Base-by-base conservation (phyloP, 306 rosid genomes). In the Dalbergia cultrata region DNA sequence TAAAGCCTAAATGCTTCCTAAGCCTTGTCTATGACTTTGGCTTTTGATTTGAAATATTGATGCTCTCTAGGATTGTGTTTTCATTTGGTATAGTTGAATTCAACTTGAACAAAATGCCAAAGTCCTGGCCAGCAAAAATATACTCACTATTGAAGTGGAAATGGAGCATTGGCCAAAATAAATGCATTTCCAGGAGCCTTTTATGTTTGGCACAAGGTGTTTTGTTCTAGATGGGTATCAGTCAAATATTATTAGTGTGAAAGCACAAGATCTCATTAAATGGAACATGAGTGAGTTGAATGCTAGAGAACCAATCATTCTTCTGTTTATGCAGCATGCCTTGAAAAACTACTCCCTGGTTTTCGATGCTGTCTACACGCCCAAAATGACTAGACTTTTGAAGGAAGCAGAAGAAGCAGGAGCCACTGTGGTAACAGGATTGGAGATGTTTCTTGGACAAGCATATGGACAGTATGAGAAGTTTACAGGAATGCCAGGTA, bases 351-450 rank as follows among this genome's bases (percentile, higher is more conserved):
- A 95, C 81, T 87, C 97, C 5, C 80, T 95, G 80, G 97, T 93
- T 80, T 95, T 95, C 10, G 99, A 95, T 75, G 99, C 97, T 4
- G 92, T 95, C 77, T 95, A 95, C 87, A 90, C 94, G 6, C 99
- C 99, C 21, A 90, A 84, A 82, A 83, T 90, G 33, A 95, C 98
- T 41, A 91, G 89, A 88, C 97, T 95, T 69, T 85, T 95, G 86
- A 88, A 76, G 69, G 99, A 95, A 81, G 97, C 99, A n/a, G 90
- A 87, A 73, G 99, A 91, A 76, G 88, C 91, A 44, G 97, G 99
- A 68, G 97, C 94, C 72, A 86, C 76, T 43, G 70, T 82, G 70
- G 97, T 95, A 68, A 75, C 90, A 21, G 98, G 99, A 72, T 37
- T 84, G 66, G 97, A 95, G 83, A 95, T 95, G 99, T 91, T 95